phyloP scores from a whole-genome alignment of 75 land plant genomes.

The Pinus taeda region DNA sequence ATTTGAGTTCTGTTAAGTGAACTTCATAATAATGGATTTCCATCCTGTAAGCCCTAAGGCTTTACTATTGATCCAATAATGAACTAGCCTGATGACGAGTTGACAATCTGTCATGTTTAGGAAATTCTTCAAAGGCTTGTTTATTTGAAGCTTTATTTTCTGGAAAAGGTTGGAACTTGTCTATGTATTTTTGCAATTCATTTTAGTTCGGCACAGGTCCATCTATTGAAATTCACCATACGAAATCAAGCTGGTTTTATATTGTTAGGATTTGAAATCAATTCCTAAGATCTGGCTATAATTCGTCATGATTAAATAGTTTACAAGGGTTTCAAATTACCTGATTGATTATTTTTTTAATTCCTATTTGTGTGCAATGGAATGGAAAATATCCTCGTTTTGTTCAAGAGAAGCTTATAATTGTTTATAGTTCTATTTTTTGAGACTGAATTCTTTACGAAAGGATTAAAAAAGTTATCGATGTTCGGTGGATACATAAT shows the following conservation, averaged over 20 bases:
- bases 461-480: neutral
- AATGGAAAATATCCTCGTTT: neutral
- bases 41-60: neutral
- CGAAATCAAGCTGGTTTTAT: neutral
- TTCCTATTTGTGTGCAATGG: neutral
- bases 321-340: neutral
- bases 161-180: neutral
- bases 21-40: conserved; percentile 8
- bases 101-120: conserved; percentile 1
- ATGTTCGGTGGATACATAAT: neutral
- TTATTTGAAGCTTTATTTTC: neutral
- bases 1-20: neutral
- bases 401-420: neutral
- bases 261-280: too few relatives aligned
- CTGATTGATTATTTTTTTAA: neutral
- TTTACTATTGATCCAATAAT: conserved; percentile 3
- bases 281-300: neutral
- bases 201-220: neutral
- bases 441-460: neutral
- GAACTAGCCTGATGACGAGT: neutral
- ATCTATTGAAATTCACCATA: neutral
- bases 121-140: neutral
- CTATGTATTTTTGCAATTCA: too few relatives aligned
- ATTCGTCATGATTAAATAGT: neutral
- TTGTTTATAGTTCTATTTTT: neutral